These are phyloP conservation scores for Arthrobotrys sinensis DNA, from an alignment of 2,329 filamentous ascomycete species.

Conservation along the genomic window DNA sequence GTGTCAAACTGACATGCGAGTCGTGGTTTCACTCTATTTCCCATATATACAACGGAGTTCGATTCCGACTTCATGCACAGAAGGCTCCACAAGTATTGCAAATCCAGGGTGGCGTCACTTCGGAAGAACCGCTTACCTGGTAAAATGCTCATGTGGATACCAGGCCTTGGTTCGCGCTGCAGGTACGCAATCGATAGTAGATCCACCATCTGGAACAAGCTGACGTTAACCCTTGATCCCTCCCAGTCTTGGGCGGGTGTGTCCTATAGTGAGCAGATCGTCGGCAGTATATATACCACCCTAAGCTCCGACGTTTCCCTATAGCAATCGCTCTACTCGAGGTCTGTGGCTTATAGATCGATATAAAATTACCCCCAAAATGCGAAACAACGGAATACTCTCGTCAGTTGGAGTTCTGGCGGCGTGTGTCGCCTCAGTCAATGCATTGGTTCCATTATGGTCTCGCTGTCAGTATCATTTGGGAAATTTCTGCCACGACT, in stretches of 20 bases:
- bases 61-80: slow-evolving; percentile 32
- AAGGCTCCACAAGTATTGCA: background rate
- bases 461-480: slow-evolving; percentile 40
- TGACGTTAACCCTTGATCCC: slow-evolving; percentile 37
- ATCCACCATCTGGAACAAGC: slow-evolving; percentile 12
- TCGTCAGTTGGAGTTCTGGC: slow-evolving; percentile 37
- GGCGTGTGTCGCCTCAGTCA: slow-evolving; percentile 22
- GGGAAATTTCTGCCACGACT: background rate
- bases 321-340: background rate
- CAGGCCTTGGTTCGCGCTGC: slow-evolving; percentile 25
- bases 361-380: slow-evolving; percentile 3
- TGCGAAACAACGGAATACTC: slow-evolving; percentile 36
- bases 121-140: slow-evolving; percentile 44
- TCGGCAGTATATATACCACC: slow-evolving; percentile 27
- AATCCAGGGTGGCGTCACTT: slow-evolving; percentile 8
- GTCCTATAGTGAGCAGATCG: background rate
- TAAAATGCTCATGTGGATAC: slow-evolving; percentile 51
- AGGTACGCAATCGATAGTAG: slow-evolving; percentile 30
- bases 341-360: background rate
- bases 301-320: background rate
- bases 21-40: background rate
- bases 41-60: slow-evolving; percentile 25
- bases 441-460: slow-evolving; percentile 45
- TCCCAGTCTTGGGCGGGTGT: background rate
- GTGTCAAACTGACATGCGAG: background rate